These are phyloP conservation scores for Phoma sp. DNA, from an alignment of 2,329 filamentous ascomycete species.

Conservation along the genomic window DNA sequence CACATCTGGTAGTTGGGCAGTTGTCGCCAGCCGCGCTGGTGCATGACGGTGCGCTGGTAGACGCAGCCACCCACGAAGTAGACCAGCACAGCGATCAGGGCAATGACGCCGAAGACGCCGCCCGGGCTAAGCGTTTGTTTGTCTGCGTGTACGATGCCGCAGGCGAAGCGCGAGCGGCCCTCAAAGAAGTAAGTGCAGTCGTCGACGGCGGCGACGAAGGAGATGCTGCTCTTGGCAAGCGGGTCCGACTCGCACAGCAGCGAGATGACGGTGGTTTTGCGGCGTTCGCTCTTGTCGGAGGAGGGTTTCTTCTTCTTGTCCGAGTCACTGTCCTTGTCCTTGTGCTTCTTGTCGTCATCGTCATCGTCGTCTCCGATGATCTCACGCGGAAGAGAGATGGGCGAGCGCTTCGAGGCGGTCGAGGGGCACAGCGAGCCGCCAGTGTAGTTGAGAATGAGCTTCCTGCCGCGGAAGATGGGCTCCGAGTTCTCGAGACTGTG, in stretches of 20 bases:
- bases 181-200: constrained; percentile 97
- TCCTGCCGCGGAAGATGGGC: constrained; percentile 68
- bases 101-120: constrained; percentile 88
- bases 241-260: constrained; percentile 91
- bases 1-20: constrained; percentile 93
- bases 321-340: constrained; percentile 43
- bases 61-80: constrained; percentile 93
- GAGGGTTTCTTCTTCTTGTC: constrained; percentile 47
- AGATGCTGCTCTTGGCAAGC: constrained; percentile 70
- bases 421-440: constrained; percentile 56
- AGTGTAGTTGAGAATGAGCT: constrained; percentile 61
- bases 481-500: constrained; percentile 60
- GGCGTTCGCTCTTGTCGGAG: constrained; percentile 59
- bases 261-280: constrained; percentile 85
- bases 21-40: constrained; percentile 94
- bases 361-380: constrained; percentile 52
- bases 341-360: constrained; percentile 47
- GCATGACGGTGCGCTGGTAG: constrained; percentile 92
- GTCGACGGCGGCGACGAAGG: constrained; percentile 87
- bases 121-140: constrained; percentile 68
- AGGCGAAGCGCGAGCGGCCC: constrained; percentile 83
- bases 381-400: constrained; percentile 37
- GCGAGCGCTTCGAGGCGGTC: constrained; percentile 31
- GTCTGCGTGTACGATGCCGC: constrained; percentile 69
- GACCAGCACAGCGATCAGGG: constrained; percentile 75